Conservation (phyloP, 1,284 basidiomycete species). For the Cutaneotrichosporon sp. region DNA sequence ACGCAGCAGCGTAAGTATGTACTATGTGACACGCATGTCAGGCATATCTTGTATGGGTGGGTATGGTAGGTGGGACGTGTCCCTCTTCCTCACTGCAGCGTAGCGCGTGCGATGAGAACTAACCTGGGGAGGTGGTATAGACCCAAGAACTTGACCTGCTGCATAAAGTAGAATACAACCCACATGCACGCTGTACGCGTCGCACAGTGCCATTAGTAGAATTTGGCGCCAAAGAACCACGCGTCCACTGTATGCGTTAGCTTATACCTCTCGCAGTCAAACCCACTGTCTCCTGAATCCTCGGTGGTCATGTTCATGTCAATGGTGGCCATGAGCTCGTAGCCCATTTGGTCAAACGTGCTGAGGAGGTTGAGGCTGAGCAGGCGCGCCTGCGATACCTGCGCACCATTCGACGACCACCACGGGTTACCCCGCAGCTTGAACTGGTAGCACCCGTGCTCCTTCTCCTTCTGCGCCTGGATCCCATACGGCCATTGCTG, state of each 20-base stretch:
- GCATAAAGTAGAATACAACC: conserved; percentile 4
- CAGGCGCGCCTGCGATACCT: conserved; percentile 26
- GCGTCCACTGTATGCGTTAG: conserved; percentile 31
- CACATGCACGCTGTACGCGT: neutral
- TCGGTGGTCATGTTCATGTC: conserved; percentile 30
- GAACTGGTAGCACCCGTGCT: conserved; percentile 31
- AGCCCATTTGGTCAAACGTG: conserved; percentile 35
- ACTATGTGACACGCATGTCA: neutral
- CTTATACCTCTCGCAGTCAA: neutral
- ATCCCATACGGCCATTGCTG: conserved; percentile 35
- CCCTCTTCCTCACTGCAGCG: neutral
- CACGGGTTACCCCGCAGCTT: conserved; percentile 40
- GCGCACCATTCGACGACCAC: conserved; percentile 24
- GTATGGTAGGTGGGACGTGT: neutral
- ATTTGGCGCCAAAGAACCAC: conserved; percentile 40
- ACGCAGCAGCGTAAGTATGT: conserved; percentile 4
- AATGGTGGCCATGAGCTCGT: conserved; percentile 33
- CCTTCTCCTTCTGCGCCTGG: conserved; percentile 33
- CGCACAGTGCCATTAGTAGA: conserved; percentile 3
- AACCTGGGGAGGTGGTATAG: neutral
- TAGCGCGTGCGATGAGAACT: neutral
- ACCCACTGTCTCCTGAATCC: conserved; percentile 8
- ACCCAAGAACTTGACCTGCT: neutral
- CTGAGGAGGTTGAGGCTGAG: conserved; percentile 27
- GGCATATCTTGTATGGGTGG: neutral